Percentiles rank a stretch among this genome's conserved stretches.
phyloP scores from a whole-genome alignment of 2,329 filamentous ascomycete genomes.

The Pseudogymnoascus sp. region DNA sequence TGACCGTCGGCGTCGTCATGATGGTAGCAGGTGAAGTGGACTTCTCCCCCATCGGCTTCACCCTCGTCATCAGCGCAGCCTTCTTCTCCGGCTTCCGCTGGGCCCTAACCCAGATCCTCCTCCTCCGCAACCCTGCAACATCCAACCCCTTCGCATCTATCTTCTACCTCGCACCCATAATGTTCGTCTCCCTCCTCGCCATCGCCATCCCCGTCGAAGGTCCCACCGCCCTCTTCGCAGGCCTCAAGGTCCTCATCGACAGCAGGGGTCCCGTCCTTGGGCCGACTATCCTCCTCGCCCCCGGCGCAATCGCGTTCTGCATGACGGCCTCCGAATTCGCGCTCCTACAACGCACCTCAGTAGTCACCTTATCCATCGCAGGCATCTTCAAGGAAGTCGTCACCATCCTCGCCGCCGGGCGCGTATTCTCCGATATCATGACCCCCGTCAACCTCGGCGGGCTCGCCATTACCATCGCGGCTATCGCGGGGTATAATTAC shows the following conservation, averaged over 20 bases:
- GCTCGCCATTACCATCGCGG: slow-evolving; percentile 75
- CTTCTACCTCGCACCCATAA: slow-evolving; percentile 93
- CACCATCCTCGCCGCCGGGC: slow-evolving; percentile 79
- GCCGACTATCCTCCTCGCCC: slow-evolving; percentile 73
- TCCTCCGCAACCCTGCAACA: slow-evolving; percentile 87
- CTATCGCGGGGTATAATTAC: slow-evolving; percentile 87
- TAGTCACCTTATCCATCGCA: slow-evolving; percentile 91
- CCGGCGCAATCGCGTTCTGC: slow-evolving; percentile 81
- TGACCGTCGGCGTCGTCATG: slow-evolving; percentile 91
- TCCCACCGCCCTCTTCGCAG: slow-evolving; percentile 55
- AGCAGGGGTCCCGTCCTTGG: slow-evolving; percentile 60
- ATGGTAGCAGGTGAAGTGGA: slow-evolving; percentile 96
- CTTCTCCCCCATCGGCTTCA: slow-evolving; percentile 78
- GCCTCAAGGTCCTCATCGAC: slow-evolving; percentile 53
- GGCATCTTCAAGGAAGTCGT: slow-evolving; percentile 99
- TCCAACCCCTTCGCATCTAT: slow-evolving; percentile 95
- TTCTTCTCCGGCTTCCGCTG: slow-evolving; percentile 96
- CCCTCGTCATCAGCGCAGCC: slow-evolving; percentile 84
- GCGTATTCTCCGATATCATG: slow-evolving; percentile 81
- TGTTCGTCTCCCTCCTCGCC: slow-evolving; percentile 75
- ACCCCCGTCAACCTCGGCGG: slow-evolving; percentile 83
- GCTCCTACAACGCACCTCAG: slow-evolving; percentile 84
- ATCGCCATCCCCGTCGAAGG: slow-evolving; percentile 86
- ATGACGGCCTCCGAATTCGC: slow-evolving; percentile 98
- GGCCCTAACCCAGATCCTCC: slow-evolving; percentile 94